Evolutionary conservation across 2,329 filamentous ascomycete species (phyloP), one percentile per base, ranked within the genome.

Genomic region (Diplodia mutila): DNA sequence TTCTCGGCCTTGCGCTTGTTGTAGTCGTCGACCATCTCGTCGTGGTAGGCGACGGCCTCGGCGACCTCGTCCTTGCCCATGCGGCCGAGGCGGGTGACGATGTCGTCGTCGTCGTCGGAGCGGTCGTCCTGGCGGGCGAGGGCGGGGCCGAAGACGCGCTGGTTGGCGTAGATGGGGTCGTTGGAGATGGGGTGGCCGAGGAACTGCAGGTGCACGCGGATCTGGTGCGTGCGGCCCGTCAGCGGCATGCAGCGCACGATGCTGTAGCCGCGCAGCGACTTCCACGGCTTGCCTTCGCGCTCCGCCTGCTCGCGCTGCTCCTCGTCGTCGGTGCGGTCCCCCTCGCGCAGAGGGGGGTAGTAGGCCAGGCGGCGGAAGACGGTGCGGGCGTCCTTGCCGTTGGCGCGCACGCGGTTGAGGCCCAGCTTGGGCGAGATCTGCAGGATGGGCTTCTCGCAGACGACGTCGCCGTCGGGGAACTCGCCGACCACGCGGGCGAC

Each of bases 51-150:
- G 21, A 96, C 90, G 0, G 95, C 93, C 74, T 97, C 91, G 1
- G 94, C 92, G 9, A 94, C 88, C 73, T 99, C 94, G 18, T 93
- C 90, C 79, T 98, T 98, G 71, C 95, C 95, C 93, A 99, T 97
- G 37, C 89, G 88, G 37, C 89, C 89, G 4, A 99, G 86, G 1
- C 93, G 88, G 23, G 89, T 89, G 77, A 99, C 94, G 72, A 99
- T 91, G 75, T 97, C 93, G 69, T 95, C 91, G 77, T 99, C 95
- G 51, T 90, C 88, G 67, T 93, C 90, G 29, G 86, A 86, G 23
- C 85, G 84, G 3, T 86, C 88, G 61, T 94, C 90, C 16, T 84
- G 82, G 59, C 82, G 86, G 18, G 92, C 95, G 0, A 99, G 87
- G 11, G 90, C 86, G 0, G 90, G 84, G 0, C 95, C 95, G 84